Evolutionary conservation across 1,139 yeast species (phyloP).

Genomic region (Casaregolazyma lundiana): DNA sequence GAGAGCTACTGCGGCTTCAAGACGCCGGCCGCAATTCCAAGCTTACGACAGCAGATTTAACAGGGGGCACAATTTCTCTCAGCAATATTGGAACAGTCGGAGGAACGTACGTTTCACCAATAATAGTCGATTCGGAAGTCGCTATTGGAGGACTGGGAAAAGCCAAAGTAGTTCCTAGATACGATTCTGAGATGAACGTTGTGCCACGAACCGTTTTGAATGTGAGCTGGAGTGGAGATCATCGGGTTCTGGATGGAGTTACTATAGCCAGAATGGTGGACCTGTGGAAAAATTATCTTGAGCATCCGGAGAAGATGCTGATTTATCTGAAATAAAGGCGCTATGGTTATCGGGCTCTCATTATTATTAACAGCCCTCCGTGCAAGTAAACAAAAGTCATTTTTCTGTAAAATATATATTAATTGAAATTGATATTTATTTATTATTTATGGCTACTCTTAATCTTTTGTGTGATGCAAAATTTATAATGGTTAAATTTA

Average conservation of each 20-base stretch:
- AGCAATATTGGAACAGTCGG: conserved; percentile 78
- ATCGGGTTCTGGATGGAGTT: conserved; percentile 35
- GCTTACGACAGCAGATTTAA: conserved; percentile 63
- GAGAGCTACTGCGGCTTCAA: conserved; percentile 54
- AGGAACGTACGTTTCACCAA: conserved; percentile 73
- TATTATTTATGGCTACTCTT: too few relatives aligned
- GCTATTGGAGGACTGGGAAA: conserved; percentile 34
- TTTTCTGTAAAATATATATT: neutral
- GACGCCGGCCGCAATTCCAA: conserved; percentile 59
- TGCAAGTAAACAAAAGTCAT: neutral
- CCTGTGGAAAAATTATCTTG: conserved; percentile 28
- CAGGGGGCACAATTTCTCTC: conserved; percentile 72
- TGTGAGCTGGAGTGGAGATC: conserved; percentile 36
- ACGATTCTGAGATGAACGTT: conserved; percentile 24
- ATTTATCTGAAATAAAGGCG: conserved; percentile 19
- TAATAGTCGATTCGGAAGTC: conserved; percentile 41
- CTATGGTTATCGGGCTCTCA: too few relatives aligned
- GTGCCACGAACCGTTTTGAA: conserved; percentile 30
- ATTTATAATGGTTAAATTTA: too few relatives aligned
- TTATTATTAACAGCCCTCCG: too few relatives aligned
- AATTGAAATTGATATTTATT: neutral
- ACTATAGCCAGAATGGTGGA: conserved; percentile 33
- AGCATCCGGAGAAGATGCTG: conserved; percentile 28
- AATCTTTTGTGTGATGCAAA: too few relatives aligned
- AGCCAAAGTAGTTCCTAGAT: conserved; percentile 30